Evolutionary conservation across 208 protist genomes (phyloP).

Genomic region (Crithidia sp.): DNA sequence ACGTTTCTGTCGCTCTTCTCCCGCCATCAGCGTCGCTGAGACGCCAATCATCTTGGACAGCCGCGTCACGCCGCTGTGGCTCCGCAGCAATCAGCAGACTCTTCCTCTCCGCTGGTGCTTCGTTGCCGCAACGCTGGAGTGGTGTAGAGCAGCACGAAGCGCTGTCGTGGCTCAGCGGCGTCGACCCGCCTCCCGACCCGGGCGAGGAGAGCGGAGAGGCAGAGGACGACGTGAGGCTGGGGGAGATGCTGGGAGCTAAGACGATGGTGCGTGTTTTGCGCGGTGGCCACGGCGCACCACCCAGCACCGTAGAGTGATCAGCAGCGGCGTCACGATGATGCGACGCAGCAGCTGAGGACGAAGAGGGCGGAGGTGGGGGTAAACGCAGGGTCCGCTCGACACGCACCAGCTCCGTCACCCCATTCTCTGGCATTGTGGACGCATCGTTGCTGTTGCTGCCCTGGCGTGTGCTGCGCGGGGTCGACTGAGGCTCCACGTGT

Average conservation of each 20-base stretch:
- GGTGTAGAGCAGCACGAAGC: background rate
- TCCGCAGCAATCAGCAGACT: too few relatives aligned
- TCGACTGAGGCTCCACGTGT: background rate
- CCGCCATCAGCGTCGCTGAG: too few relatives aligned
- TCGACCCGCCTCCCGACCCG: background rate
- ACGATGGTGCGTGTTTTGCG: constrained; percentile 34
- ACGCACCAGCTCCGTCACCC: constrained; percentile 14
- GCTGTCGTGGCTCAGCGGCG: background rate
- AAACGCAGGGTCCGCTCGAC: constrained; percentile 26
- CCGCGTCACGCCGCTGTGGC: too few relatives aligned
- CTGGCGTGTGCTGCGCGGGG: background rate
- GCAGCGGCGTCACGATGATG: background rate
- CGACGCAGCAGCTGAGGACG: background rate
- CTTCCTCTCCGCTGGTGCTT: background rate
- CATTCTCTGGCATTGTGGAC: too few relatives aligned
- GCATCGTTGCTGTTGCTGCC: background rate
- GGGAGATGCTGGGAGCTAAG: constrained; percentile 32
- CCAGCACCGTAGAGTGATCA: background rate
- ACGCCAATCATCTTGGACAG: too few relatives aligned
- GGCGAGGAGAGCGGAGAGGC: constrained; percentile 1
- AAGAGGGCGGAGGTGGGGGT: constrained; percentile 13
- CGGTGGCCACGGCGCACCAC: constrained; percentile 21
- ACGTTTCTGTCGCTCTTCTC: too few relatives aligned
- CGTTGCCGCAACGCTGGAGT: too few relatives aligned
- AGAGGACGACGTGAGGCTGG: constrained; percentile 24